Evolutionary conservation across 2,329 filamentous ascomycete species (phyloP).

Genomic region (Paracamarosporium sp.): DNA sequence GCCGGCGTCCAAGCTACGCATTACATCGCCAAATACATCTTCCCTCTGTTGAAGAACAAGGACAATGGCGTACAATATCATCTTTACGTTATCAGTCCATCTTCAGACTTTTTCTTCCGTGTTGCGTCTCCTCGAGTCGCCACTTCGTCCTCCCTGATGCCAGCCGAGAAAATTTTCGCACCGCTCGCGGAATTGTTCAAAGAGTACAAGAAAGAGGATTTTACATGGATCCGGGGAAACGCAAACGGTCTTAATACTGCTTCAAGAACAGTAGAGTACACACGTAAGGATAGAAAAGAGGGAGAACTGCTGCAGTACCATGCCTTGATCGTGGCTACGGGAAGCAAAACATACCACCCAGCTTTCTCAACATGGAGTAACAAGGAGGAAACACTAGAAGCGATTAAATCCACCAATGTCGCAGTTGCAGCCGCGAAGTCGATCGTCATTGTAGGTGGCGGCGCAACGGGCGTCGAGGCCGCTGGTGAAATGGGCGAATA

Average conservation of each 20-base stretch:
- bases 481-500: constrained; percentile 57
- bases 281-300: constrained; percentile 27
- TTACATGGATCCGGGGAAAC: constrained; percentile 59
- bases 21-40: constrained; percentile 44
- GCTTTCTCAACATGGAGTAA: constrained; percentile 52
- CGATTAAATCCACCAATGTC: constrained; percentile 46
- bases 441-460: constrained; percentile 58
- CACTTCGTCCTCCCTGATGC: constrained; percentile 56
- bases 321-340: constrained; percentile 64
- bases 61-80: constrained; percentile 51
- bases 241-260: constrained; percentile 56
- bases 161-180: constrained; percentile 56
- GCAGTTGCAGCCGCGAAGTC: constrained; percentile 47
- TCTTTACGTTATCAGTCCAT: constrained; percentile 62
- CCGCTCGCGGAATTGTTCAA: constrained; percentile 59
- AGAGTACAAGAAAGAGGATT: constrained; percentile 55
- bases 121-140: constrained; percentile 61
- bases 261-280: constrained; percentile 54
- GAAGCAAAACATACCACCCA: constrained; percentile 55
- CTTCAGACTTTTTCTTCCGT: constrained; percentile 60
- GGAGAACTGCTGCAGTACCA: constrained; percentile 54
- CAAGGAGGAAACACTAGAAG: constrained; percentile 26
- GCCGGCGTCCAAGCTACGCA: constrained; percentile 40
- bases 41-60: constrained; percentile 39
- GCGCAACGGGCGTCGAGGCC: constrained; percentile 57